phyloP scores from a whole-genome alignment of 192 early-diverging fungal species.

The Podila epicladia region DNA sequence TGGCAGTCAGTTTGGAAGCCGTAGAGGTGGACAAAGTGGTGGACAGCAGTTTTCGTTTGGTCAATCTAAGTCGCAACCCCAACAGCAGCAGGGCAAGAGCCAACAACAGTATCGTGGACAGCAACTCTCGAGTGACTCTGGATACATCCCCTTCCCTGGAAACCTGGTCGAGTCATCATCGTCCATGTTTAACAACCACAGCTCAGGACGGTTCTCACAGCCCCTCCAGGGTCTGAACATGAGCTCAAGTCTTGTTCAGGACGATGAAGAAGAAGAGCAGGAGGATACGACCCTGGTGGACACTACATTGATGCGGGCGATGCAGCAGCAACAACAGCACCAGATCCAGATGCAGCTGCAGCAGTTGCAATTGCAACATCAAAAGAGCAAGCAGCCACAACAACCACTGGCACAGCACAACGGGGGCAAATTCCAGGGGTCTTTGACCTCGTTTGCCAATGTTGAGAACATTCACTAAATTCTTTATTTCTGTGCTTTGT shows the following conservation, averaged over 20 bases:
- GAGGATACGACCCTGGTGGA: constrained; percentile 1
- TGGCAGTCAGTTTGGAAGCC: background rate
- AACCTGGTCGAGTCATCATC: background rate
- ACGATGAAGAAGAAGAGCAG: background rate
- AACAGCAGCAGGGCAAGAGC: background rate
- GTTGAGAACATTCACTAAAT: too few relatives aligned
- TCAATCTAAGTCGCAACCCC: background rate
- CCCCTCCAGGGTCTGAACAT: background rate
- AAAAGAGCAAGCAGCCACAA: background rate
- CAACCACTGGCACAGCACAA: background rate
- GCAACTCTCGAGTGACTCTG: background rate
- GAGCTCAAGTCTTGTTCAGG: background rate
- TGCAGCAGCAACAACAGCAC: background rate
- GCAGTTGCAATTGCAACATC: background rate
- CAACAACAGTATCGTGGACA: background rate
- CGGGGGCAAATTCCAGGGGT: background rate
- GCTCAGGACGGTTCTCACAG: background rate
- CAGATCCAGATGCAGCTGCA: constrained; percentile 1
- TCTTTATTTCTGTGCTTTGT: too few relatives aligned
- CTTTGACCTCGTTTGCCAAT: background rate
- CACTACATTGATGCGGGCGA: background rate
- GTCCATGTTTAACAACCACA: background rate
- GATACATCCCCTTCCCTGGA: background rate
- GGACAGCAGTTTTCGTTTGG: background rate
- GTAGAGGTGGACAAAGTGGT: background rate